Evolutionary conservation across 2,329 filamentous ascomycete species (phyloP).

Genomic region (Colletotrichum zoysiae): DNA sequence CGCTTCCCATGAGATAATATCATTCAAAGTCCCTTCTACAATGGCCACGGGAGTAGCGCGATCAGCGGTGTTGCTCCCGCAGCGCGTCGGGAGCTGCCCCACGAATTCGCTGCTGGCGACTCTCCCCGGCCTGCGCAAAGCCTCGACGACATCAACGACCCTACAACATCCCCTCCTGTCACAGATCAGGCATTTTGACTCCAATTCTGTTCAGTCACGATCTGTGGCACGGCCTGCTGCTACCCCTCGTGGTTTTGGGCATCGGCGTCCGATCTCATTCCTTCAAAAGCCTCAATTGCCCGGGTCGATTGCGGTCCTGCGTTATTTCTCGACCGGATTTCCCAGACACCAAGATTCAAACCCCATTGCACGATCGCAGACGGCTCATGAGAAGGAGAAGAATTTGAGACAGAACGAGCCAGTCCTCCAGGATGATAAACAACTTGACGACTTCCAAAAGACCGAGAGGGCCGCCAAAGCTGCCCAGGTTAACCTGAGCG

Average conservation of each 20-base stretch:
- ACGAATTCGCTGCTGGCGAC: conserved; percentile 27
- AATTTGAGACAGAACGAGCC: conserved; percentile 53
- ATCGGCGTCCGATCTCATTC: not conserved
- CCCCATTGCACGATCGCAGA: not conserved
- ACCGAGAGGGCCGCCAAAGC: conserved; percentile 90
- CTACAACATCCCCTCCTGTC: conserved; percentile 34
- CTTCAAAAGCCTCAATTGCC: conserved; percentile 13
- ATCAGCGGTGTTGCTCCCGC: conserved; percentile 61
- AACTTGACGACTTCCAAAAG: conserved; percentile 65
- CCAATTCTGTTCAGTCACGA: conserved; percentile 2
- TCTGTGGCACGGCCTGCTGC: not conserved
- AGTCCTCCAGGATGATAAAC: conserved; percentile 45
- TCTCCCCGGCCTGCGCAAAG: conserved; percentile 41
- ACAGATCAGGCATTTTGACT: conserved; percentile 20
- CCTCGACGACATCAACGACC: conserved; percentile 24
- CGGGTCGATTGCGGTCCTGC: conserved; percentile 41
- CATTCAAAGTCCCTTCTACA: conserved; percentile 21
- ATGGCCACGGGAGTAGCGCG: conserved; percentile 60
- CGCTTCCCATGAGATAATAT: conserved; percentile 39
- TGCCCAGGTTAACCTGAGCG: conserved; percentile 89
- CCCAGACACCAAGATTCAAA: conserved; percentile 44
- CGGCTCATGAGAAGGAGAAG: conserved; percentile 7
- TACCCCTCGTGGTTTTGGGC: not conserved
- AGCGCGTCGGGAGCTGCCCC: conserved; percentile 54
- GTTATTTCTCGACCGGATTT: conserved; percentile 49